A percentile compares a stretch with the other conserved stretches of the same genome.
Conservation (phyloP, 768 basidiomycete species). For the Russula sp. region DNA sequence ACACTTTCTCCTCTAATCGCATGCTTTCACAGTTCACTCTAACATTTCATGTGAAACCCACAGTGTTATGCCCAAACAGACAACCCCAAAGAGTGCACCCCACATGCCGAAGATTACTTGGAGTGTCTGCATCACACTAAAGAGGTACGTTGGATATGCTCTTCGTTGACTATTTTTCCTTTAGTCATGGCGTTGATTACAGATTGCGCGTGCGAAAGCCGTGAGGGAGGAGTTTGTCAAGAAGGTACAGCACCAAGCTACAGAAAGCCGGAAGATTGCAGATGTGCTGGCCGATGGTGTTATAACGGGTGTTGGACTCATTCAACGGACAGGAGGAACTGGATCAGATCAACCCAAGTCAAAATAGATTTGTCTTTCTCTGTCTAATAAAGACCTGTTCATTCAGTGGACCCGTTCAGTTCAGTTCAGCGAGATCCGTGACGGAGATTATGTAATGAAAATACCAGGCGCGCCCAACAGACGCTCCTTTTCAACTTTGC, state of each 20-base stretch:
- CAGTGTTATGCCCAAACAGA: slow-evolving; percentile 87
- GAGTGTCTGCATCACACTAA: slow-evolving; percentile 89
- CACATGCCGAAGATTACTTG: slow-evolving; percentile 79
- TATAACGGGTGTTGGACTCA: slow-evolving; percentile 72
- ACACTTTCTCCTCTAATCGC: neutral
- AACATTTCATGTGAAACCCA: neutral
- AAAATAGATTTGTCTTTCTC: slow-evolving; percentile 7
- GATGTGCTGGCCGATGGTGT: slow-evolving; percentile 71
- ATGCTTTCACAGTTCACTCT: neutral
- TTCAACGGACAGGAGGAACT: slow-evolving; percentile 46
- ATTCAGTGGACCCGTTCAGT: too few species aligned
- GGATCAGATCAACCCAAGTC: slow-evolving; percentile 17
- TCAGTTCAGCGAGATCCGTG: too few species aligned
- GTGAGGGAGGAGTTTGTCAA: slow-evolving; percentile 71
- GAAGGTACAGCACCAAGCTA: slow-evolving; percentile 60
- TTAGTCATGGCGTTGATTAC: neutral
- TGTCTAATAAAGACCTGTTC: too few species aligned
- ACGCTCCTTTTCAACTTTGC: neutral
- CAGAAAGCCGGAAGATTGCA: slow-evolving; percentile 67
- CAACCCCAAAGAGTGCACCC: slow-evolving; percentile 65
- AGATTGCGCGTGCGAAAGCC: slow-evolving; percentile 65
- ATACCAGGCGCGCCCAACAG: too few species aligned
- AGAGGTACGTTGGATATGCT: slow-evolving; percentile 60
- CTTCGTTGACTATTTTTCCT: slow-evolving; percentile 3
- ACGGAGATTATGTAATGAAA: too few species aligned